Evolutionary conservation across 2,329 filamentous ascomycete species (phyloP), one percentile per base, ranked within the genome.

Genomic region (Cercospora zeina): DNA sequence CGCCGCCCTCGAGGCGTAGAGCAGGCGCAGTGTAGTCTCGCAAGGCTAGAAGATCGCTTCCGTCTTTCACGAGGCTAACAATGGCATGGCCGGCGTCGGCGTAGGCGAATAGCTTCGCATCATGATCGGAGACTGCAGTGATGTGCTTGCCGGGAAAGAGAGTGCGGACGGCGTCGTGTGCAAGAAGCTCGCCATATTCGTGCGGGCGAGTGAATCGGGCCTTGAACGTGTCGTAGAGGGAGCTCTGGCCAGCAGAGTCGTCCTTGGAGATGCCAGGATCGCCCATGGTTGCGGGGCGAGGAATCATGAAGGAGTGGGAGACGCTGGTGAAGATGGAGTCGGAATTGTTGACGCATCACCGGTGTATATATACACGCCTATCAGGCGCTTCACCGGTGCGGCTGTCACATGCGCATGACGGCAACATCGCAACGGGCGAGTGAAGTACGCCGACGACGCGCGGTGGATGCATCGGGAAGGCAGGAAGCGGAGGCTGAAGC

Each of bases 51-150:
- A 70, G 74, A 24, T 73, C 73, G 51, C 73, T 66, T 21, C 68
- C 66, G 30, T 77, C 73, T 34, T 76, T 72, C 63, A 76, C 65
- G 1, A 77, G 73, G 0, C 69, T 72, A 8, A 69, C 73, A 14
- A 70, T 70, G 11, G 78, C 77, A 57, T 74, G 71, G 53, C 78
- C 78, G n/a, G 77, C 74, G 11, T 70, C 68, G 45, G 78, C 77
- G 65, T 76, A 79, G 13, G 67, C 71, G 58, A 79, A 70, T 16
- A 79, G 75, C 59, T 76, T 60, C 11, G 39, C 65, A 16, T 59
- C 33, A 19, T 30, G 11, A 5, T 51, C 53, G 10, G 14, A 24
- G 13, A 67, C 58, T 2, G 51, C 16, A 6, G 62, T 67, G 19
- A 67, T 58, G 30, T 67, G 61, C 30, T 62, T 54, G 34, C 53